Evolutionary conservation across 805 yeast genomes (phyloP).

Genomic region (Sugiyamaella marilandica): DNA sequence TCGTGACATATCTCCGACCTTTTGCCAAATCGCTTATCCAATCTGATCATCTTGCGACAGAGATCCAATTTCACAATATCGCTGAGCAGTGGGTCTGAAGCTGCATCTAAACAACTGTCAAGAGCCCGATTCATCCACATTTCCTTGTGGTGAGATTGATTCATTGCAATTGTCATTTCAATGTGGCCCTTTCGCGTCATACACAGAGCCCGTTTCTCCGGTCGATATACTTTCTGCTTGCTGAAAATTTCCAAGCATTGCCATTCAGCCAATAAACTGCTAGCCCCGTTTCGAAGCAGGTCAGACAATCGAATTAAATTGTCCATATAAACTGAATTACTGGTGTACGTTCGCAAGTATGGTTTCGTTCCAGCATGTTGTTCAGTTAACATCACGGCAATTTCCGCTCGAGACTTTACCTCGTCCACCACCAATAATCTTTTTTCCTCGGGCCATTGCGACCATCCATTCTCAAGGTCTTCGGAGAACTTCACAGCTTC

Average conservation of each 20-base stretch:
- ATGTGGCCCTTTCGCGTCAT: conserved; percentile 25
- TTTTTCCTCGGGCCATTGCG: neutral
- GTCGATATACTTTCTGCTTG: conserved; percentile 16
- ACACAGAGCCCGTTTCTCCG: conserved; percentile 21
- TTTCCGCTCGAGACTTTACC: neutral
- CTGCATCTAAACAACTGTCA: conserved; percentile 27
- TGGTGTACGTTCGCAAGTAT: conserved; percentile 14
- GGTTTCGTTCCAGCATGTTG: neutral
- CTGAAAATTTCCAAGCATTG: conserved; percentile 21
- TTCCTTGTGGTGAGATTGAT: conserved; percentile 9
- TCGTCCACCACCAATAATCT: neutral
- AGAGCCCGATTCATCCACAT: conserved; percentile 25
- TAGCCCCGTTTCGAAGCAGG: conserved; percentile 19
- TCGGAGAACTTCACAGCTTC: conserved; percentile 19
- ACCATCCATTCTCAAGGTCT: conserved; percentile 18
- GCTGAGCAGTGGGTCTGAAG: conserved; percentile 13
- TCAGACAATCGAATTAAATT: conserved; percentile 21
- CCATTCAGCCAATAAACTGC: conserved; percentile 21
- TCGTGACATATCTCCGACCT: neutral
- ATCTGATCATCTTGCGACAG: conserved; percentile 22
- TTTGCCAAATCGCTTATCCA: conserved; percentile 1
- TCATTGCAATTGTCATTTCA: conserved; percentile 21
- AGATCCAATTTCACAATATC: conserved; percentile 24
- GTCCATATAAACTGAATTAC: conserved; percentile 24
- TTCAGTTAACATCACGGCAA: neutral